These are phyloP conservation scores for Colletotrichum camelliae DNA, from an alignment of 2,329 filamentous ascomycete species.

Conservation along the genomic window DNA sequence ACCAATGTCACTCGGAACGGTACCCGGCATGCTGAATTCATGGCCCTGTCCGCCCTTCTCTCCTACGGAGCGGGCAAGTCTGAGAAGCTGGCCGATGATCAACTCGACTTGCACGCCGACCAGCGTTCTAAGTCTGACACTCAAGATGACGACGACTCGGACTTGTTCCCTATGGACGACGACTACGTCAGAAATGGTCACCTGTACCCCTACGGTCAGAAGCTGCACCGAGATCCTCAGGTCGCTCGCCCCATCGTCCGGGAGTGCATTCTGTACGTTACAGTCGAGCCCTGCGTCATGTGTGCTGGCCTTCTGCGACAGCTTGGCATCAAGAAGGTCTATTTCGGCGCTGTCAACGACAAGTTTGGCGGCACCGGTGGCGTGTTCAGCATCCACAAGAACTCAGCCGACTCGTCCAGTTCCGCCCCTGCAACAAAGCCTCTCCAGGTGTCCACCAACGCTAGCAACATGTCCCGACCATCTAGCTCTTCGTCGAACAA, in stretches of 20 bases:
- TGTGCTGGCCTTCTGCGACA: constrained; percentile 92
- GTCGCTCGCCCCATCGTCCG: constrained; percentile 73
- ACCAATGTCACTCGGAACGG: constrained; percentile 92
- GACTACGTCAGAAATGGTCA: constrained; percentile 61
- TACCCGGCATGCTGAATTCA: constrained; percentile 93
- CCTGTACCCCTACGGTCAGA: constrained; percentile 67
- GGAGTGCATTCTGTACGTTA: constrained; percentile 86
- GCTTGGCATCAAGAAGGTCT: constrained; percentile 85
- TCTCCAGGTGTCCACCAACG: background rate
- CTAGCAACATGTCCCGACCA: background rate
- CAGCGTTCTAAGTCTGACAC: constrained; percentile 24
- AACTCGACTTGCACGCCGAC: constrained; percentile 3
- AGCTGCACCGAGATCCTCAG: constrained; percentile 57
- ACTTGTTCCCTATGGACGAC: constrained; percentile 43
- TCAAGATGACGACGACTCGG: constrained; percentile 23
- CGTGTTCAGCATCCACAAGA: constrained; percentile 83
- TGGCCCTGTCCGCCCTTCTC: constrained; percentile 72
- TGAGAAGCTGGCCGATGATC: background rate
- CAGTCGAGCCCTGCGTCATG: constrained; percentile 99
- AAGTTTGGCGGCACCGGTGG: constrained; percentile 96
- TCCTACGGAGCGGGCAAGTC: constrained; percentile 40
- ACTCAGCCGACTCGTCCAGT: constrained; percentile 39
- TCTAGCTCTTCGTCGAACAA: background rate
- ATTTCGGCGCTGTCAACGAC: constrained; percentile 95
- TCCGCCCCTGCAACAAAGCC: background rate